Base-by-base conservation (phyloP, 495 filamentous ascomycete species). In the Penicillium antarcticum region DNA sequence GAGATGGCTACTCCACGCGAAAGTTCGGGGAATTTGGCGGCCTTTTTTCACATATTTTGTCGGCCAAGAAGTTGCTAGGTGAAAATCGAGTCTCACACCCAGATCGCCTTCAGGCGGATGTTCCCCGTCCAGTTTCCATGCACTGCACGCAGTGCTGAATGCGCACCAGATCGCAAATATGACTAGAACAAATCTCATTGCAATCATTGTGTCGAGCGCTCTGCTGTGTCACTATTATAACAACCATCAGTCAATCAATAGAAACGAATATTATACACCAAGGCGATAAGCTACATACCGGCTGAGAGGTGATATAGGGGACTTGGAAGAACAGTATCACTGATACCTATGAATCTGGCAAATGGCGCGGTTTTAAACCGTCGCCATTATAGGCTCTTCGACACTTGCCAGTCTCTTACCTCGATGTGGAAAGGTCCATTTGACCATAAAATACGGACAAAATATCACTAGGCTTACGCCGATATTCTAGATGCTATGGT, bases 1-100 rank as follows among this genome's bases (percentile, higher is more conserved):
- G 29, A 52, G 41, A 24, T 52, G 50, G 50, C 50, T 52, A 21
- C 50, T 52, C 41, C 38, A 52, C 13, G 32, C 32, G 32, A 34
- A 34, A 34, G 32, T n/a, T 34, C 32, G 32, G 9, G 9, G 9
- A 34, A 11, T 34, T 34, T 34, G 32, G 13, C 9, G 10, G 32
- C 32, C 32, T n/a, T 34, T 34, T n/a, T 34, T 34, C 32, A 34
- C 21, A 23, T 23, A n/a, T n/a, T n/a, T n/a, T 34, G 7, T 34
- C 33, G 36, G 45, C 47, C 21, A 42, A 18, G 2, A 3, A 3
- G 32, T 34, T 8, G 32, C 32, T 34, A 34, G 32, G 32, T 34
- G 10, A 8, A 4, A 34, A 34, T 34, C 32, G 13, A 34, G 32
- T 8, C 7, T 2, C 32, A 34, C 32, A 8, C 32, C 32, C 13